A percentile compares a stretch with the other conserved stretches of the same genome.
Evolutionary conservation across 352 stramenopile genomes (phyloP).

Genomic region (Hyaloperonospora arabidopsidis): DNA sequence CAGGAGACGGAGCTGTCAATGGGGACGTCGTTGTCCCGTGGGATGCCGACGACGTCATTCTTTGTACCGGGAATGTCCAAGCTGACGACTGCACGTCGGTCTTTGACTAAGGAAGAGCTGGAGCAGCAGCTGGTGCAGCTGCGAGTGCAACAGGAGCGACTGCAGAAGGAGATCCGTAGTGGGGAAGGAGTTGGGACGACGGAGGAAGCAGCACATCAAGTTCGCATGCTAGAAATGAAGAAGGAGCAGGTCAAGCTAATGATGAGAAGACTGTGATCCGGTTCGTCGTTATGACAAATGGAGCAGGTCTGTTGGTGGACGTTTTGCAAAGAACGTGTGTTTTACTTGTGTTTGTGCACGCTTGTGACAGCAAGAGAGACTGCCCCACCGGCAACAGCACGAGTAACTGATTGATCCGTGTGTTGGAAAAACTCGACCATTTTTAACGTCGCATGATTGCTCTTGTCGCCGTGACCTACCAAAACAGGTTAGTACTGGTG

Average conservation of each 20-base stretch:
- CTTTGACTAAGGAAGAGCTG: slow-evolving; percentile 35
- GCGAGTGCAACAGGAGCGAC: slow-evolving; percentile 24
- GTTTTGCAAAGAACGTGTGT: not conserved
- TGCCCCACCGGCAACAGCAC: slow-evolving; percentile 42
- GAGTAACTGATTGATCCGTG: slow-evolving; percentile 24
- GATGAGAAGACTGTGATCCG: slow-evolving; percentile 37
- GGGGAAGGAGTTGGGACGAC: slow-evolving; percentile 9
- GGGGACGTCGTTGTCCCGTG: slow-evolving; percentile 8
- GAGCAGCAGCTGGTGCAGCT: slow-evolving; percentile 36
- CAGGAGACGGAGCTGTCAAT: slow-evolving; percentile 1
- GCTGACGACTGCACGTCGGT: slow-evolving; percentile 6
- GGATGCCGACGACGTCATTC: slow-evolving; percentile 36
- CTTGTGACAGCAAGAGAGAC: slow-evolving; percentile 50
- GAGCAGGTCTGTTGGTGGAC: slow-evolving; percentile 14
- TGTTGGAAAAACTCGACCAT: slow-evolving; percentile 43
- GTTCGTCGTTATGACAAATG: slow-evolving; percentile 2
- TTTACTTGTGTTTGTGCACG: no score
- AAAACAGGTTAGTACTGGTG: slow-evolving; percentile 1
- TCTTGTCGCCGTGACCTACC: slow-evolving; percentile 51
- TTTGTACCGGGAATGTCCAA: slow-evolving; percentile 21
- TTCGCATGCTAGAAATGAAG: slow-evolving; percentile 48
- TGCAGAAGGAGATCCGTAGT: slow-evolving; percentile 22
- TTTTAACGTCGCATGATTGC: slow-evolving; percentile 32
- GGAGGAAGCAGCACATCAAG: slow-evolving; percentile 40
- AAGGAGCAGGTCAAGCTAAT: slow-evolving; percentile 45